Base-by-base conservation (phyloP, 768 basidiomycete species). In the Naganishia antarctica region DNA sequence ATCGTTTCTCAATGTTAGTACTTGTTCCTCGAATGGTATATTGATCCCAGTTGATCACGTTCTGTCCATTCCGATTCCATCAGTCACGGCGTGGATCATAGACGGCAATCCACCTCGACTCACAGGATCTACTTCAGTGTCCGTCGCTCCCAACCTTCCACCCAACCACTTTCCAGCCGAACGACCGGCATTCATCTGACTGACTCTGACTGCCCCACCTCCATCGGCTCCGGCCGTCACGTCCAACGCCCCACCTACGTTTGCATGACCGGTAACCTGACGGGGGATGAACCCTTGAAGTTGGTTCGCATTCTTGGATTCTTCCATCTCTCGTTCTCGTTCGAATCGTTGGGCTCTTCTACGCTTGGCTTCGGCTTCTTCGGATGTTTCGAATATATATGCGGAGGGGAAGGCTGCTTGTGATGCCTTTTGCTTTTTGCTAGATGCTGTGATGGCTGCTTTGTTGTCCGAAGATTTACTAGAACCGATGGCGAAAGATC, bases 11-110 rank as follows among this genome's bases (percentile, higher is more conserved):
- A 26, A 96, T 79, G 69, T 88, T 88, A 71, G 83, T 82, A 60
- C 84, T 91, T 44, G 88, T 93, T 53, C 96, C 96, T 62, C 94
- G 91, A 71, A 99, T 97, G 7, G 93, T 97, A 78, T 86, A 83
- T 64, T 85, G 85, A 80, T 99, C 96, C 96, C 96, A 99, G 74
- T 93, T 87, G 60, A 91, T 87, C 9, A 94, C 92, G 71, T 93
- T 94, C 94, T 98, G 70, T 6, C 40, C 46, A 46, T n/a, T n/a
- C n/a, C n/a, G n/a, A n/a, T n/a, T n/a, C n/a, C n/a, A n/a, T n/a
- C n/a, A n/a, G 44, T 32, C 62, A 57, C 51, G 49, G 51, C 63
- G 49, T 51, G 25, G 44, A 46, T 45, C 34, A 31, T 63, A 18
- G 18, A 32, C 28, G 13, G 16, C 18, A 1, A 15, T 11, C 12